Evolutionary conservation across 768 basidiomycete species (phyloP), one percentile per base, ranked within the genome.

Genomic region (Neoboletus brunneissimus): DNA sequence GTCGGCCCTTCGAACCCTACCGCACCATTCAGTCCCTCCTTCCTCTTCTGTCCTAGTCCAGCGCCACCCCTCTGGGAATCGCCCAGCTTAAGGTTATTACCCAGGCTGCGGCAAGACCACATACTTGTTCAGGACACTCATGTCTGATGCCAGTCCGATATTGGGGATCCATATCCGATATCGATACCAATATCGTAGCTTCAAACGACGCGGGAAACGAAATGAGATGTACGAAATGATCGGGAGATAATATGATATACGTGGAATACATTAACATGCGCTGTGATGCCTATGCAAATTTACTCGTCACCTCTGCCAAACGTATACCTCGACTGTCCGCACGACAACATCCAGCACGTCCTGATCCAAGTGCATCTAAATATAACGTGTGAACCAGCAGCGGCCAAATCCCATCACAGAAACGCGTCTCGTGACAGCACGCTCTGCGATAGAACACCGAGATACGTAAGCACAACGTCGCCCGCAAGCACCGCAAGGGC

Each of bases 371-470:
- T 23, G 44, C 37, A 46, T 53, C 56, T 53, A 64, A 53, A 54
- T 57, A 55, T 59, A 46, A 47, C 37, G 58, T 59, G 57, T 38
- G 63, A 68, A 61, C n/a, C 38, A 34, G 22, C 37, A 29, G 34
- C 5, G 34, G 34, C 34, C 34, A 35, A 35, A 35, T 15, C 5
- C 29, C 51, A 78, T 40, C 72, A 82, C 61, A 84, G 58, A 65
- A 82, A 85, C 9, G 83, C 84, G 23, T 85, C 82, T 64, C 78
- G 77, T 55, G 80, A 69, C 56, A 85, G 66, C 27, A 74, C 80
- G 32, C 69, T 74, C 82, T 86, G 64, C 23, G 47, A 59, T 52
- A 49, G 56, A 59, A 51, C 38, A 11, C 56, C 57, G 54, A 16
- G 20, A 57, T 59, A 71, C 60, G 66, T 74, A 62, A 72, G 66